These are phyloP conservation scores for Dioscorea zingiberensis DNA, from an alignment of 106 monocot genomes.

Conservation along the genomic window DNA sequence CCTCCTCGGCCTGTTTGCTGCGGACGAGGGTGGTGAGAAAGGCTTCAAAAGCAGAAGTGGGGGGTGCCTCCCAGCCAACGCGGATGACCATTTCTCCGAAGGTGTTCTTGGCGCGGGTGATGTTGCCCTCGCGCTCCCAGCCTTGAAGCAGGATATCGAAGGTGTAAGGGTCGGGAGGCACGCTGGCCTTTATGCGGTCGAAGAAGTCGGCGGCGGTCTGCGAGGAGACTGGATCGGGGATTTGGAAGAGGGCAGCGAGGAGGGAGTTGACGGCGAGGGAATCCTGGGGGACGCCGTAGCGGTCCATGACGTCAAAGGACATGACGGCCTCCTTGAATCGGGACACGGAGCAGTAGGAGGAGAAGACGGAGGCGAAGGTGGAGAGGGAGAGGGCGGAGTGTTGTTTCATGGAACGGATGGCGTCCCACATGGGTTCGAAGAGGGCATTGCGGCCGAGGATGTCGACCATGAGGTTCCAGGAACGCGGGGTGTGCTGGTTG, in stretches of 20 bases:
- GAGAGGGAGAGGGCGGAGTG: slow-evolving; percentile 38
- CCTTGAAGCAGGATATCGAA: slow-evolving; percentile 72
- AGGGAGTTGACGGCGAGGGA: slow-evolving; percentile 56
- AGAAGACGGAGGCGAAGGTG: slow-evolving; percentile 68
- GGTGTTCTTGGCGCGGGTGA: slow-evolving; percentile 43
- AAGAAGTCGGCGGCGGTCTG: slow-evolving; percentile 36
- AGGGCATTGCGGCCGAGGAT: slow-evolving; percentile 58
- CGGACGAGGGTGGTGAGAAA: slow-evolving; percentile 58
- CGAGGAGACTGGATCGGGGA: slow-evolving; percentile 26
- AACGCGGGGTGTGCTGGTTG: slow-evolving; percentile 32
- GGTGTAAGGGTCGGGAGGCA: slow-evolving; percentile 53
- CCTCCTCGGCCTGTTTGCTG: slow-evolving; percentile 33
- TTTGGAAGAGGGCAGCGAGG: slow-evolving; percentile 47
- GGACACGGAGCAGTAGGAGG: slow-evolving; percentile 52
- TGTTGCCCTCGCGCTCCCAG: slow-evolving; percentile 63
- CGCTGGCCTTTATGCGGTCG: slow-evolving; percentile 35
- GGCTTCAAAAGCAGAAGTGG: slow-evolving; percentile 58
- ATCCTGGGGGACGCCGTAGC: slow-evolving; percentile 58
- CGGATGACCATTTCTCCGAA: slow-evolving; percentile 77
- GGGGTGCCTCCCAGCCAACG: slow-evolving; percentile 49
- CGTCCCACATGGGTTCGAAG: slow-evolving; percentile 88
- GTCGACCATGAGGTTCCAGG: slow-evolving; percentile 81
- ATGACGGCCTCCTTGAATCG: slow-evolving; percentile 60
- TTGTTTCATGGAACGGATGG: slow-evolving; percentile 66
- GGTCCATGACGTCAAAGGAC: slow-evolving; percentile 84